Conservation (phyloP, 768 basidiomycete species). For the Pholiota conissans region DNA sequence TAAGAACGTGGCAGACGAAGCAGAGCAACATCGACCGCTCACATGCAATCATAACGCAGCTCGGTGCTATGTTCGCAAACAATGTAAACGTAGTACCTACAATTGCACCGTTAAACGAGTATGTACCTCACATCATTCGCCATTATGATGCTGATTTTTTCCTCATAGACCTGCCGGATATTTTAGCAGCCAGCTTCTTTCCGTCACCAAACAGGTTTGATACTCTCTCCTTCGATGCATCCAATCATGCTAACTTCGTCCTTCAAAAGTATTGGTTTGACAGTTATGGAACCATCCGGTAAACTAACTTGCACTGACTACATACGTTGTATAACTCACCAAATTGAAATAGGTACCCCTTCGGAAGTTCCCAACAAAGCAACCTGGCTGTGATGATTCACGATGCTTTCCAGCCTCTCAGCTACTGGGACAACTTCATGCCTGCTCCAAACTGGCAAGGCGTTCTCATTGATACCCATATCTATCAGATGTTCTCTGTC, state of each 20-base stretch:
- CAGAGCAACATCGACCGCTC: conserved; percentile 69
- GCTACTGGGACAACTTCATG: conserved; percentile 69
- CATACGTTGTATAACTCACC: not conserved
- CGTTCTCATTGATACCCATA: conserved; percentile 79
- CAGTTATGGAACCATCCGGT: conserved; percentile 77
- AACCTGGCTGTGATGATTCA: conserved; percentile 69
- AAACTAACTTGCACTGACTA: conserved; percentile 3
- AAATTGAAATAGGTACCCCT: conserved; percentile 5
- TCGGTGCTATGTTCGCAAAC: conserved; percentile 60
- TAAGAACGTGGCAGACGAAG: conserved; percentile 64
- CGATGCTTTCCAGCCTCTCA: conserved; percentile 78
- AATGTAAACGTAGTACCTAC: conserved; percentile 55
- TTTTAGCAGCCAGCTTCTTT: conserved; percentile 49
- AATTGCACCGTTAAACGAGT: conserved; percentile 85
- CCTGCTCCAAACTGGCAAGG: conserved; percentile 52
- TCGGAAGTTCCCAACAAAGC: conserved; percentile 41
- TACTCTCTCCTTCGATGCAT: not conserved
- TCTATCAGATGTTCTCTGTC: conserved; percentile 73
- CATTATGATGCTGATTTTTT: not conserved
- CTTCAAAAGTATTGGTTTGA: conserved; percentile 69
- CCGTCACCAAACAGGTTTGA: conserved; percentile 43
- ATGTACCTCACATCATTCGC: conserved; percentile 11
- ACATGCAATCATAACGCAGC: conserved; percentile 58
- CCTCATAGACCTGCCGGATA: conserved; percentile 70
- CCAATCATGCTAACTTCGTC: conserved; percentile 13